phyloP scores from a whole-genome alignment of 1,284 basidiomycete genomes.

The Trichosporon ovoides region DNA sequence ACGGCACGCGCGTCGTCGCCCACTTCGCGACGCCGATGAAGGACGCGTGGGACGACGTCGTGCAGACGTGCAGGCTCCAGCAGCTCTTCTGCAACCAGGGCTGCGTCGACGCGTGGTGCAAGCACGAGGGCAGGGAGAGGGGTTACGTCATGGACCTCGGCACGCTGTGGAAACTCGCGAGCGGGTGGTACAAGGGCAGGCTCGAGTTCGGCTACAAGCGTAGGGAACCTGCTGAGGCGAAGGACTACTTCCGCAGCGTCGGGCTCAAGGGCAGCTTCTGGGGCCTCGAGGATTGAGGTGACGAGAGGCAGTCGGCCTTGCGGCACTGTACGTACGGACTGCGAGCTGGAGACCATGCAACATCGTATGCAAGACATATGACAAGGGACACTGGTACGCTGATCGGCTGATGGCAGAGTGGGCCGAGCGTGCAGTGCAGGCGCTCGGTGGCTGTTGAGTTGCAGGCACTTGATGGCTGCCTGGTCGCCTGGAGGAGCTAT shows the following conservation, averaged over 20 bases:
- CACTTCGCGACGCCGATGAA: conserved; percentile 12
- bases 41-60: conserved; percentile 12
- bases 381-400: no score
- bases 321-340: not conserved
- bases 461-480: no score
- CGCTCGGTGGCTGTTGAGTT: no score
- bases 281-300: conserved; percentile 6
- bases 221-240: conserved; percentile 7
- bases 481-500: no score
- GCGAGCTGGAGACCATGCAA: no score
- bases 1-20: not conserved
- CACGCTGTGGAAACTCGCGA: conserved; percentile 10
- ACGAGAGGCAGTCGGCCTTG: not conserved
- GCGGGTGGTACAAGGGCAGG: conserved; percentile 12
- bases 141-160: conserved; percentile 13
- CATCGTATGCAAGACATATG: no score
- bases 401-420: no score
- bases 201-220: conserved; percentile 5
- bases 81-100: conserved; percentile 2
- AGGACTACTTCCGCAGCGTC: conserved; percentile 10
- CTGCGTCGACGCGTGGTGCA: conserved; percentile 9
- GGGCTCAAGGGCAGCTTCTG: conserved; percentile 11
- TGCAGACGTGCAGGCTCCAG: conserved; percentile 13
- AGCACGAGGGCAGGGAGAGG: not conserved
- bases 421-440: no score